A percentile compares a stretch with the other conserved stretches of the same genome.
These are phyloP conservation scores for Cryomyces minteri DNA, from an alignment of 495 filamentous ascomycete species.

Conservation along the genomic window DNA sequence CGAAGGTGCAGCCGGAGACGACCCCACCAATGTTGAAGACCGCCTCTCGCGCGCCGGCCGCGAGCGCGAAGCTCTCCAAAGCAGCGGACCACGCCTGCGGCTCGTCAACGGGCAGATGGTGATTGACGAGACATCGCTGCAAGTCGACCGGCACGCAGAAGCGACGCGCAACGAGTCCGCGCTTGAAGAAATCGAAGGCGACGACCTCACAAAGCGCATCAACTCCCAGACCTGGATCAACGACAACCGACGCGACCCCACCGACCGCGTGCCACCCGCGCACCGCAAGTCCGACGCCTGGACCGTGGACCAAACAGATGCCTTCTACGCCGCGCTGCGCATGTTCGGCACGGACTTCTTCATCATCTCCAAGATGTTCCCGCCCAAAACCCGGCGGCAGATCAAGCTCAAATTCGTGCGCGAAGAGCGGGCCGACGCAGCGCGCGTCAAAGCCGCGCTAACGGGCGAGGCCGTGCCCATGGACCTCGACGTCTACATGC, in stretches of 20 bases:
- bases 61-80: constrained; percentile 1
- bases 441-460: constrained; percentile 49
- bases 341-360: constrained; percentile 92
- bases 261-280: constrained; percentile 10
- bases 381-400: constrained; percentile 49
- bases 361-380: constrained; percentile 72
- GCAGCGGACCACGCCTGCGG: constrained; percentile 35
- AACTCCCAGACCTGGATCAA: constrained; percentile 60
- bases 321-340: constrained; percentile 66
- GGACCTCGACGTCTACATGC: constrained; percentile 14
- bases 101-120: constrained; percentile 76
- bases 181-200: constrained; percentile 58
- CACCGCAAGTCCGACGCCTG: constrained; percentile 53
- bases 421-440: constrained; percentile 64
- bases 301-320: constrained; percentile 57
- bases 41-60: constrained; percentile 1
- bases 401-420: constrained; percentile 87
- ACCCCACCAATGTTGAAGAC: constrained; percentile 2
- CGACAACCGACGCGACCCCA: constrained; percentile 11
- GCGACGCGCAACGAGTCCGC: constrained; percentile 34
- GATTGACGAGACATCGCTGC: constrained; percentile 55
- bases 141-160: constrained; percentile 59
- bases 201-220: constrained; percentile 59
- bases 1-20: background rate
- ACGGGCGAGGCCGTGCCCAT: constrained; percentile 11